phyloP scores from a whole-genome alignment of 805 yeast species.

The Candida manassasensis region DNA sequence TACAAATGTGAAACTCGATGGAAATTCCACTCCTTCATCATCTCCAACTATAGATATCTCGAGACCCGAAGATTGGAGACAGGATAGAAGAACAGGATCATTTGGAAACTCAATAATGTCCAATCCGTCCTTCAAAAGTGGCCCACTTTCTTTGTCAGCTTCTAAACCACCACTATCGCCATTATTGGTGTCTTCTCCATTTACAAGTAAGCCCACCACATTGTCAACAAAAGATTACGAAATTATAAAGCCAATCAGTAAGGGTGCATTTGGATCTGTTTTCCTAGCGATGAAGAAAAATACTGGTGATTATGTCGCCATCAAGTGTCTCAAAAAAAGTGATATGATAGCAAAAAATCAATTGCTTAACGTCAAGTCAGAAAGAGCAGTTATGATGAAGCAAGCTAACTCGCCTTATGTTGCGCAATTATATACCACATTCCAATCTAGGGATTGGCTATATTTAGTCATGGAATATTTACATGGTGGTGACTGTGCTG shows the following conservation, averaged over 20 bases:
- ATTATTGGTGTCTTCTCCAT: conserved; percentile 60
- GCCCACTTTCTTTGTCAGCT: conserved; percentile 4
- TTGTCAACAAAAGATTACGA: conserved; percentile 84
- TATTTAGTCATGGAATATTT: conserved; percentile 95
- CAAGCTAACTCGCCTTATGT: conserved; percentile 92
- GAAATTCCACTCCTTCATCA: conserved; percentile 42
- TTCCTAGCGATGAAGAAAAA: conserved; percentile 75
- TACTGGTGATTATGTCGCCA: conserved; percentile 94
- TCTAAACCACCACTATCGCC: conserved; percentile 75
- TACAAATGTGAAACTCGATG: conserved; percentile 13
- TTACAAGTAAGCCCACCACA: conserved; percentile 44
- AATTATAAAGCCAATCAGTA: conserved; percentile 85
- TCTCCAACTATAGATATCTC: conserved; percentile 46
- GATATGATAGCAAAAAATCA: conserved; percentile 98
- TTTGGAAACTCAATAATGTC: conserved; percentile 11
- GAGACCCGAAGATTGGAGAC: conserved; percentile 3
- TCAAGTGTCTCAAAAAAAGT: conserved; percentile 82
- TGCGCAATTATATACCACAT: conserved; percentile 81
- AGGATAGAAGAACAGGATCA: conserved; percentile 14
- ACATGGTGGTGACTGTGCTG: conserved; percentile 94
- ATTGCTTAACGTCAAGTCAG: conserved; percentile 89
- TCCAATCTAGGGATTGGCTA: conserved; percentile 81
- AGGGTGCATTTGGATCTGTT: conserved; percentile 97
- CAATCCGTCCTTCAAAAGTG: conserved; percentile 1
- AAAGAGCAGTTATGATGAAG: conserved; percentile 96